These are phyloP conservation scores for Chaetoceros tenuissimus DNA, from an alignment of 108 stramenopile species.

Conservation along the genomic window DNA sequence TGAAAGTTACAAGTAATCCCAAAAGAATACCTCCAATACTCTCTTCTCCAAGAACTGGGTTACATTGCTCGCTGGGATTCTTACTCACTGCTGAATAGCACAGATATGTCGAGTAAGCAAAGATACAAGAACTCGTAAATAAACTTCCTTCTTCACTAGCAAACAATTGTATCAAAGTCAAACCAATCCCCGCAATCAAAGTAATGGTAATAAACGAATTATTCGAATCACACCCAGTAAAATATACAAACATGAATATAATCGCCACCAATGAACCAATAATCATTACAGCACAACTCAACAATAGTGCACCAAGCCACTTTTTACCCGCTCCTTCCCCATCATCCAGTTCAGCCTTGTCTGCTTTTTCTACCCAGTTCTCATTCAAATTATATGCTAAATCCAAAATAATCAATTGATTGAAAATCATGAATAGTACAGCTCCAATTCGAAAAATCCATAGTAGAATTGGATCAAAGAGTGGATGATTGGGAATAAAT, in stretches of 20 bases:
- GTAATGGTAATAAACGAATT: slow-evolving; percentile 79
- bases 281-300: slow-evolving; percentile 46
- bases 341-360: slow-evolving; percentile 59
- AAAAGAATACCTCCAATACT: slow-evolving; percentile 67
- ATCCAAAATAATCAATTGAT: slow-evolving; percentile 81
- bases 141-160: slow-evolving; percentile 74
- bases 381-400: slow-evolving; percentile 86
- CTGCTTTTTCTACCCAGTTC: slow-evolving; percentile 65
- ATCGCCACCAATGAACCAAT: slow-evolving; percentile 47
- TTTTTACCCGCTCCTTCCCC: slow-evolving; percentile 37
- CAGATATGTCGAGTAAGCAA: slow-evolving; percentile 74
- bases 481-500: slow-evolving; percentile 47
- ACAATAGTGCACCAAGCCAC: slow-evolving; percentile 71
- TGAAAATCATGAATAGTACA: slow-evolving; percentile 53
- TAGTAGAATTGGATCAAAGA: slow-evolving; percentile 53
- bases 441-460: slow-evolving; percentile 62
- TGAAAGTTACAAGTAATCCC: slow-evolving; percentile 63
- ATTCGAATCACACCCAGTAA: slow-evolving; percentile 62
- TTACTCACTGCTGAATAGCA: slow-evolving; percentile 78
- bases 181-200: slow-evolving; percentile 53
- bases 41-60: slow-evolving; percentile 65
- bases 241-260: slow-evolving; percentile 70
- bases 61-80: slow-evolving; percentile 74
- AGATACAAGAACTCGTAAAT: slow-evolving; percentile 78
- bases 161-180: slow-evolving; percentile 61